These are phyloP conservation scores for Podospora pseudocomata DNA, from an alignment of 495 filamentous ascomycete species.

Conservation along the genomic window DNA sequence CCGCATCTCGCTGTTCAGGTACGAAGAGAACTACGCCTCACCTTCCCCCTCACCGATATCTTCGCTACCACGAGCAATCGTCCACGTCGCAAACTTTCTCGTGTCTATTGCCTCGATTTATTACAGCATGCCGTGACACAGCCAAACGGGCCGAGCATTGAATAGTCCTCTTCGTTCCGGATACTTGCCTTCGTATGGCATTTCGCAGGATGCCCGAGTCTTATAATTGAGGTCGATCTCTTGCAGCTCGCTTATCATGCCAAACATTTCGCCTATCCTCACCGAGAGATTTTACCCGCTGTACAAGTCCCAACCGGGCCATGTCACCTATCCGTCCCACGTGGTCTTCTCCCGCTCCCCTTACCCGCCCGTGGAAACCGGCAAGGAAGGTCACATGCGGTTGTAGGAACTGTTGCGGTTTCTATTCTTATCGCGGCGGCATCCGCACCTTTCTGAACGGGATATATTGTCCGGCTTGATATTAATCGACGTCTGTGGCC, in stretches of 20 bases:
- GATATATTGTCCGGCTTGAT: constrained; percentile 12
- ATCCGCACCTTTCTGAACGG: background rate
- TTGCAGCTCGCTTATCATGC: background rate
- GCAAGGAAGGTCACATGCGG: background rate
- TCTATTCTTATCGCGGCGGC: constrained; percentile 17
- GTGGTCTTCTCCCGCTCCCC: background rate
- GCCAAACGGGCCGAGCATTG: background rate
- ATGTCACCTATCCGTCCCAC: background rate
- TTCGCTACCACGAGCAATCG: background rate
- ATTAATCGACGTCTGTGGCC: background rate
- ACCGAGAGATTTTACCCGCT: background rate
- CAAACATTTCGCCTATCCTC: background rate
- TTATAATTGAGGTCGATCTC: background rate
- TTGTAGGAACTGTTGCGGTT: background rate
- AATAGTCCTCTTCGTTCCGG: background rate
- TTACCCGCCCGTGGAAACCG: background rate
- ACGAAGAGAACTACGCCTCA: background rate
- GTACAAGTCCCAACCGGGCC: background rate
- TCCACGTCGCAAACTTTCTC: background rate
- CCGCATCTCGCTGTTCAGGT: too few relatives aligned
- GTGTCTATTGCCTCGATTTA: background rate
- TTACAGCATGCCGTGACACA: background rate
- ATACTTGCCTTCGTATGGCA: background rate
- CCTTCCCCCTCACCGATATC: background rate
- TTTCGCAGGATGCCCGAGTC: background rate